A percentile compares a stretch with the other conserved stretches of the same genome.
Conservation (phyloP, 2,329 filamentous ascomycete species). For the Xylariaceae sp. region DNA sequence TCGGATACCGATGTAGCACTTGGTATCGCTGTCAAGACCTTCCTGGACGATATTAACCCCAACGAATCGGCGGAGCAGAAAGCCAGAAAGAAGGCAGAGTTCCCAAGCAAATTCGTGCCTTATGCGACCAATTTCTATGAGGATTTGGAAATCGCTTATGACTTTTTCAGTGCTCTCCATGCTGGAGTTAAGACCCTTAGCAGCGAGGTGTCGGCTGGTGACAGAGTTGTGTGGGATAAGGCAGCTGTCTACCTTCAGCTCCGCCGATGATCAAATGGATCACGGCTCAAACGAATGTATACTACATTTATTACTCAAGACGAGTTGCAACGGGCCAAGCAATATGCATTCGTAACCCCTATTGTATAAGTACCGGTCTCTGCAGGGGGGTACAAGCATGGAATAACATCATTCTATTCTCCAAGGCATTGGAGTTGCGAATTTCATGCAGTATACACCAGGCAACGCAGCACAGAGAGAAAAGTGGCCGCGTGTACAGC, state of each 20-base stretch:
- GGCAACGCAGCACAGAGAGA: conserved; percentile 5
- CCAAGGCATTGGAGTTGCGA: conserved; percentile 2
- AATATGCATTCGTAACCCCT: conserved; percentile 2
- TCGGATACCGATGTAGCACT: conserved; percentile 68
- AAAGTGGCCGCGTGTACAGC: background rate
- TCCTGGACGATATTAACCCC: conserved; percentile 65
- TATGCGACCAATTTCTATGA: conserved; percentile 54
- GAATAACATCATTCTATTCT: background rate
- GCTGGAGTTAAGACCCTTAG: conserved; percentile 52
- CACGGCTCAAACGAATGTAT: conserved; percentile 2
- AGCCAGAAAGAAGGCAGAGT: conserved; percentile 42
- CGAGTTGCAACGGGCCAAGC: background rate
- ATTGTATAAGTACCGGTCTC: background rate
- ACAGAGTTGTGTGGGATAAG: conserved; percentile 50
- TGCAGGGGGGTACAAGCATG: background rate
- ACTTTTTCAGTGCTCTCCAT: conserved; percentile 54
- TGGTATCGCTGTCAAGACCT: conserved; percentile 74
- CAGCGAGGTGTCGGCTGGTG: conserved; percentile 40
- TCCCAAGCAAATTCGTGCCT: conserved; percentile 52
- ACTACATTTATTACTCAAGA: conserved; percentile 4
- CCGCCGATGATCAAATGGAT: conserved; percentile 23
- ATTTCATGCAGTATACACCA: background rate
- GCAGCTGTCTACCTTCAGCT: conserved; percentile 49
- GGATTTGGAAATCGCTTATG: conserved; percentile 53
- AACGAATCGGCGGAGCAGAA: conserved; percentile 48